Conservation (phyloP, 176 grass and related monocot species). For the Guadua angustifolia region DNA sequence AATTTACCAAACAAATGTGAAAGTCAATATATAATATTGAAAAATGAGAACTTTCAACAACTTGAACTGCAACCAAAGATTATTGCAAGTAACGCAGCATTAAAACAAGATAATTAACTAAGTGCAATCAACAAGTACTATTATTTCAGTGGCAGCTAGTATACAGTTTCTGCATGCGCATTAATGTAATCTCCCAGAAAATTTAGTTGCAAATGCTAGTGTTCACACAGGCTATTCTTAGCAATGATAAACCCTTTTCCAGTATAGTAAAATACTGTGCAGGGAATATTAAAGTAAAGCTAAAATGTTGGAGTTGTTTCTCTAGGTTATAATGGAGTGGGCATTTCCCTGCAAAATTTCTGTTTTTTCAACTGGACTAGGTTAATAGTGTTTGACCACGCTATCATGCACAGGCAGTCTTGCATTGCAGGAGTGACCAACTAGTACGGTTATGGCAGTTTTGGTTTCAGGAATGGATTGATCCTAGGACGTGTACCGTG, state of each 20-base stretch:
- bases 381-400: not conserved
- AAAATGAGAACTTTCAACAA: not conserved
- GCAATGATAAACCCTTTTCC: not conserved
- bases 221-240: not conserved
- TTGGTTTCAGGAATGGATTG: slow-evolving; percentile 3
- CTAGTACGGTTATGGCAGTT: not conserved
- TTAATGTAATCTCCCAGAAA: not conserved
- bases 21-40: slow-evolving; percentile 24
- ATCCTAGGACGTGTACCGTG: not conserved
- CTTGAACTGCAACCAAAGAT: not conserved
- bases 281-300: slow-evolving; percentile 10
- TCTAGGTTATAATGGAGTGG: not conserved
- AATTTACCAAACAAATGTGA: slow-evolving; percentile 30
- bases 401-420: slow-evolving; percentile 2
- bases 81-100: not conserved
- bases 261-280: not conserved
- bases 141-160: not conserved
- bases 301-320: not conserved
- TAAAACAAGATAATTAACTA: not conserved
- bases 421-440: not conserved
- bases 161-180: not conserved
- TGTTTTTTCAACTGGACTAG: slow-evolving; percentile 5
- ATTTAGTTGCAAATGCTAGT: not conserved
- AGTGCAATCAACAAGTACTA: not conserved
- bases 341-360: not conserved